These are phyloP conservation scores for Phytophthora sansomeana DNA, from an alignment of 352 stramenopile species.

Conservation along the genomic window DNA sequence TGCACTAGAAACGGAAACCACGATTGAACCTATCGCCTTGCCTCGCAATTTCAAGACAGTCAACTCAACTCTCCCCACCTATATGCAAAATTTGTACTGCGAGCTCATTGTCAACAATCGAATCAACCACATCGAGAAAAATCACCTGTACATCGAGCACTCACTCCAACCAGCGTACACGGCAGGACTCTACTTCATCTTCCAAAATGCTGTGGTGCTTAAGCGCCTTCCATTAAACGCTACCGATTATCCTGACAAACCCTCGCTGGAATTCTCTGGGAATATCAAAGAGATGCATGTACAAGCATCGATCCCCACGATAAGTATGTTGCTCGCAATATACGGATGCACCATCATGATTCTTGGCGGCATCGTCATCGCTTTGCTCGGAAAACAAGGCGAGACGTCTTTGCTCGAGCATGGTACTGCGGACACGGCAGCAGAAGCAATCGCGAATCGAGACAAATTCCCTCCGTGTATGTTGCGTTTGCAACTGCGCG, in stretches of 20 bases:
- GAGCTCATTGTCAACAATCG: conserved; percentile 1
- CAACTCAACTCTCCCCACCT: background rate
- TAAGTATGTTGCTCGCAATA: conserved; percentile 8
- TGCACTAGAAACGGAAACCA: background rate
- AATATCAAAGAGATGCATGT: conserved; percentile 24
- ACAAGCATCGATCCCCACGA: conserved; percentile 17
- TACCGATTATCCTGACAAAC: no score
- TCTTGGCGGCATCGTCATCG: background rate
- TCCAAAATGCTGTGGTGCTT: conserved; percentile 40
- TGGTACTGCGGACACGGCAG: conserved; percentile 3
- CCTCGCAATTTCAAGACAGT: conserved; percentile 14
- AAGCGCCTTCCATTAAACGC: no score
- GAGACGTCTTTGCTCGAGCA: background rate
- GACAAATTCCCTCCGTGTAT: conserved; percentile 23
- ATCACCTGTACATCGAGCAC: conserved; percentile 54
- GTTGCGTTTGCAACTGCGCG: conserved; percentile 10
- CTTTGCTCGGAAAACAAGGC: background rate
- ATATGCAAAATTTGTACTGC: background rate
- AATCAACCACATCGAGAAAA: conserved; percentile 31
- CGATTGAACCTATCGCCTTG: background rate
- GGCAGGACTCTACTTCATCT: conserved; percentile 44
- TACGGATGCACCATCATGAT: conserved; percentile 8
- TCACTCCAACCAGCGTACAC: conserved; percentile 49
- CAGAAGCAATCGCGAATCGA: conserved; percentile 18
- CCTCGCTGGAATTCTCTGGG: no score